phyloP scores from a whole-genome alignment of 2,329 filamentous ascomycete genomes.

The Pseudogymnoascus pannorum region DNA sequence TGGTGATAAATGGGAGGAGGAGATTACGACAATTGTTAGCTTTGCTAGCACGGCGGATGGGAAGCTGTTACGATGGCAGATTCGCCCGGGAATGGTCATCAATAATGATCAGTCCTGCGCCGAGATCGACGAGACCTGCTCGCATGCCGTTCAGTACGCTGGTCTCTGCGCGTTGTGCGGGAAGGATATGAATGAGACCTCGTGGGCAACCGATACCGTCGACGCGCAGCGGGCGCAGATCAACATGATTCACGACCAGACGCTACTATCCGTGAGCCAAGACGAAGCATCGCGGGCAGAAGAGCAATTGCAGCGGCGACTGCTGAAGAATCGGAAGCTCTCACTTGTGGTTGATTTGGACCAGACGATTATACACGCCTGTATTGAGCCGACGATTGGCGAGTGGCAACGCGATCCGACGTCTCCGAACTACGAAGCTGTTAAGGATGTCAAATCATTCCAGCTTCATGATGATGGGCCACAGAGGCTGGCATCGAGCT shows the following conservation, averaged over 20 bases:
- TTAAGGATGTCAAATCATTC: slow-evolving; percentile 83
- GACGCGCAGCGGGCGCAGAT: slow-evolving; percentile 85
- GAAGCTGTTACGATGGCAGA: slow-evolving; percentile 66
- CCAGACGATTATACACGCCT: slow-evolving; percentile 97
- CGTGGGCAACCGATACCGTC: slow-evolving; percentile 71
- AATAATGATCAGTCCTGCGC: slow-evolving; percentile 51
- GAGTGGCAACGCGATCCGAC: slow-evolving; percentile 87
- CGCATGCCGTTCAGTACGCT: slow-evolving; percentile 84
- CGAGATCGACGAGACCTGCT: slow-evolving; percentile 83
- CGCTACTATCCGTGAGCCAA: slow-evolving; percentile 75
- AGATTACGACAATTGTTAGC: slow-evolving; percentile 63
- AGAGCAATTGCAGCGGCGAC: slow-evolving; percentile 74
- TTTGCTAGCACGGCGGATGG: slow-evolving; percentile 84
- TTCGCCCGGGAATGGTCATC: slow-evolving; percentile 60
- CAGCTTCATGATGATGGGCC: slow-evolving; percentile 82
- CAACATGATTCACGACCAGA: slow-evolving; percentile 91
- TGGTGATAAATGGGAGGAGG: slow-evolving; percentile 52
- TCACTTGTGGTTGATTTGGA: slow-evolving; percentile 95
- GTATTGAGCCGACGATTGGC: slow-evolving; percentile 89
- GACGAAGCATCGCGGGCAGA: slow-evolving; percentile 75
- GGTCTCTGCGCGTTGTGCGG: slow-evolving; percentile 89
- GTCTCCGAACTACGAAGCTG: slow-evolving; percentile 85
- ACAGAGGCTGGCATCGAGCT: slow-evolving; percentile 59
- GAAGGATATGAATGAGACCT: slow-evolving; percentile 88
- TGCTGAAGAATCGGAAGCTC: slow-evolving; percentile 75